phyloP scores from a whole-genome alignment of 2,329 filamentous ascomycete species.

The Nigrograna mackinnonii region DNA sequence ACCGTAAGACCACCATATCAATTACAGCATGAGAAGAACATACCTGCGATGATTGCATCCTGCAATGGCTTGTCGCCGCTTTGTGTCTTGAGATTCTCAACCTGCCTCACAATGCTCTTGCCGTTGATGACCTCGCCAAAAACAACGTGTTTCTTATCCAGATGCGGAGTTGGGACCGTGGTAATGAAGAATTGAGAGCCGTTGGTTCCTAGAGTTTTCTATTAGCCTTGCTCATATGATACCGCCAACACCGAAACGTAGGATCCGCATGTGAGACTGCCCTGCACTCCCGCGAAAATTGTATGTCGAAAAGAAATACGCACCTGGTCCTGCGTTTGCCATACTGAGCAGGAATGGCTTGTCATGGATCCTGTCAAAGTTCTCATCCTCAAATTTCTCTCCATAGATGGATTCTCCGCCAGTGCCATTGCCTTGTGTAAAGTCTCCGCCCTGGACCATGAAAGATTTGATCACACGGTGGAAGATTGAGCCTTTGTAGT shows the following conservation, averaged over 20 bases:
- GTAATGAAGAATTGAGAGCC: conserved; percentile 99
- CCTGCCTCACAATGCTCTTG: conserved; percentile 86
- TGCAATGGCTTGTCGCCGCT: conserved; percentile 75
- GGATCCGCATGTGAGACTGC: no score
- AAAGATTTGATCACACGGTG: conserved; percentile 98
- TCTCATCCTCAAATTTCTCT: conserved; percentile 96
- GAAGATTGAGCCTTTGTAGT: conserved; percentile 91
- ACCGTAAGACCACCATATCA: no score
- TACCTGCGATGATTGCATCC: conserved; percentile 70
- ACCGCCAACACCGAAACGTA: no score
- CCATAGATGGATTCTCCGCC: conserved; percentile 98
- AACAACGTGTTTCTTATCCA: conserved; percentile 96
- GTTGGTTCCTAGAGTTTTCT: no score
- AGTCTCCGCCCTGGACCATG: conserved; percentile 98
- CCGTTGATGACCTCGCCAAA: conserved; percentile 93
- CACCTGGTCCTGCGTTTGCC: conserved; percentile 95
- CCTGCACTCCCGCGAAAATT: no score
- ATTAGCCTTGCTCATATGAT: no score
- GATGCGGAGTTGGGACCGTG: conserved; percentile 89
- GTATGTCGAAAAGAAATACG: conserved; percentile 53
- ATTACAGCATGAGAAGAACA: no score
- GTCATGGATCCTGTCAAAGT: conserved; percentile 89
- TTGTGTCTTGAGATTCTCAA: conserved; percentile 81
- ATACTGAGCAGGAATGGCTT: conserved; percentile 93
- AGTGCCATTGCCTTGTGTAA: conserved; percentile 91